Percentiles rank a stretch among this genome's conserved stretches.
Evolutionary conservation across 1,284 basidiomycete genomes (phyloP).

Genomic region (Ceratobasidium sp.): DNA sequence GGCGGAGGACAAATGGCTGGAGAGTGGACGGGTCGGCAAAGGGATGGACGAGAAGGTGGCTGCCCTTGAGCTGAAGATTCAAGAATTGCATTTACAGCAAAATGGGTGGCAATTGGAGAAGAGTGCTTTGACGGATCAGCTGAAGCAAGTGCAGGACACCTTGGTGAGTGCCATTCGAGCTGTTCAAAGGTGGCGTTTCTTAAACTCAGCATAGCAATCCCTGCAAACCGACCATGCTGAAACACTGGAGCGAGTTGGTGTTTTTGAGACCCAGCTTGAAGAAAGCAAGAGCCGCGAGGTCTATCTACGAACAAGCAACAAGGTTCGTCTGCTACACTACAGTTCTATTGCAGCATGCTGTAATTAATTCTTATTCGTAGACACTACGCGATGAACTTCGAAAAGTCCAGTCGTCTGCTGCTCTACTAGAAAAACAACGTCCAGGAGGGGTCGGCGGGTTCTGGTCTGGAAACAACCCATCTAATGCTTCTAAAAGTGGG

Average conservation of each 20-base stretch:
- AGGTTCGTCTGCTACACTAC: constrained; percentile 60
- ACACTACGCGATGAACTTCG: constrained; percentile 89
- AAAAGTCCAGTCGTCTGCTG: constrained; percentile 90
- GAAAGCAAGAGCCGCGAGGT: constrained; percentile 71
- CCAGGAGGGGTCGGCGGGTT: constrained; percentile 90
- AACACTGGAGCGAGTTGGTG: constrained; percentile 25
- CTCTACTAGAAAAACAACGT: constrained; percentile 87
- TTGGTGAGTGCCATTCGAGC: constrained; percentile 61
- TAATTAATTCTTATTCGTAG: constrained; percentile 55
- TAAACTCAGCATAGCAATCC: constrained; percentile 16
- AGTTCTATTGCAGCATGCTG: no score
- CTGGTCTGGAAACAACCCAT: constrained; percentile 64
- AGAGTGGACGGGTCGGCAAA: constrained; percentile 65
- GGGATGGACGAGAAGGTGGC: constrained; percentile 68
- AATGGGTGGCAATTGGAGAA: constrained; percentile 58
- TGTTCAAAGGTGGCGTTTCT: constrained; percentile 1
- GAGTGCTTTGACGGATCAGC: constrained; percentile 43
- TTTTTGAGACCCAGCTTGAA: constrained; percentile 67
- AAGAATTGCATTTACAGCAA: constrained; percentile 63
- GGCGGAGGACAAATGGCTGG: constrained; percentile 60
- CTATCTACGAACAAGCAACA: constrained; percentile 75
- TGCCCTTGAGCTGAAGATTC: constrained; percentile 66
- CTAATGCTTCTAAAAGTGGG: constrained; percentile 42
- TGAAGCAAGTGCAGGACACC: constrained; percentile 65
- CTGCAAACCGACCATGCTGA: constrained; percentile 49